Conservation (phyloP, 257 asterid genomes). For the Solanum corneliomulleri region DNA sequence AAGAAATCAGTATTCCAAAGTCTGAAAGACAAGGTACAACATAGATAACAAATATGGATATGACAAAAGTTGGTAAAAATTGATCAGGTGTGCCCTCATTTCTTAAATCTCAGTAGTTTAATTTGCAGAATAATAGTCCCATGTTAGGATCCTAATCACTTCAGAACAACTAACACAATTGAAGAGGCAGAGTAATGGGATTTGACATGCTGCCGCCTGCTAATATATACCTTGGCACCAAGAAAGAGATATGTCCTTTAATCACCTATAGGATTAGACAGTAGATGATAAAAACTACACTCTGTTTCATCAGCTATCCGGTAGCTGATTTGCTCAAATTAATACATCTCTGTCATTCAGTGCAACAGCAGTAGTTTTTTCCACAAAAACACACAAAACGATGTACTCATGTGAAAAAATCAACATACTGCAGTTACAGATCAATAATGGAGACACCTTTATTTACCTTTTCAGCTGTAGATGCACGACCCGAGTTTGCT, state of each 20-base stretch:
- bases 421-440: not conserved
- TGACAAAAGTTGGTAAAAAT: not conserved
- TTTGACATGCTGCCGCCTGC: not conserved
- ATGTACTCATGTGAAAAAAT: not conserved
- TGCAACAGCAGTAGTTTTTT: not conserved
- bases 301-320: not conserved
- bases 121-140: not conserved
- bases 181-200: not conserved
- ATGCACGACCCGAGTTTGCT: conserved; percentile 97
- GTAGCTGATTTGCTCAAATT: not conserved
- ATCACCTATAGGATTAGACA: not conserved
- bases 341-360: not conserved
- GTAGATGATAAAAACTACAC: not conserved
- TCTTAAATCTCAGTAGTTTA: not conserved
- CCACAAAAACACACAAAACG: not conserved
- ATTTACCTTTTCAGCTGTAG: conserved; percentile 91
- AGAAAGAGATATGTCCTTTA: not conserved
- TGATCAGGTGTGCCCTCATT: not conserved
- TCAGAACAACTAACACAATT: not conserved
- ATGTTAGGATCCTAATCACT: not conserved
- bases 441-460: not conserved
- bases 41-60: not conserved
- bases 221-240: not conserved
- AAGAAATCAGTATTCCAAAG: not conserved
- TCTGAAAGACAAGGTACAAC: not conserved